These are phyloP conservation scores for Mycena kentingensis DNA, from an alignment of 768 basidiomycete genomes.

Conservation along the genomic window DNA sequence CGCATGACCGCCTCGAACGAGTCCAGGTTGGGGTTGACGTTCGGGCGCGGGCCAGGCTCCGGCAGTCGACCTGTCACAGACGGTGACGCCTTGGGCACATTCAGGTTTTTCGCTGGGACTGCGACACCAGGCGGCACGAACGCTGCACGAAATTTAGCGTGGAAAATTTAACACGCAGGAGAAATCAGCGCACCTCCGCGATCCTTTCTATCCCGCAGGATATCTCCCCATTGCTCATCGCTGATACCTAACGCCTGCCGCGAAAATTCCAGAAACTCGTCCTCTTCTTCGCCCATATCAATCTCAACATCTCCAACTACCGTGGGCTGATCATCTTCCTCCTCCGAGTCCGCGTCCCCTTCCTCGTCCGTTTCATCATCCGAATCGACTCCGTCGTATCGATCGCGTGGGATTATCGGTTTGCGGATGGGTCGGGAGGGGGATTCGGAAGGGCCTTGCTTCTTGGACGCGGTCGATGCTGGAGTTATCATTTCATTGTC, in stretches of 20 bases:
- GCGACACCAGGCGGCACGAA: slow-evolving; percentile 55
- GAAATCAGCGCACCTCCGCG: slow-evolving; percentile 70
- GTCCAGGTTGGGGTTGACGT: slow-evolving; percentile 70
- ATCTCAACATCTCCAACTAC: slow-evolving; percentile 84
- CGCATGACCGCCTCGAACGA: slow-evolving; percentile 97
- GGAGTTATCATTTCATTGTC: slow-evolving; percentile 31
- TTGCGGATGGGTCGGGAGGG: slow-evolving; percentile 67
- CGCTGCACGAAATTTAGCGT: slow-evolving; percentile 38
- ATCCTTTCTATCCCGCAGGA: slow-evolving; percentile 72
- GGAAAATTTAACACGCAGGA: neutral
- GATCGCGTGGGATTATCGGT: slow-evolving; percentile 79
- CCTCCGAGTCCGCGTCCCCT: slow-evolving; percentile 55
- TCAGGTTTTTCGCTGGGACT: slow-evolving; percentile 16
- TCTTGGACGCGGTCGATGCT: slow-evolving; percentile 18
- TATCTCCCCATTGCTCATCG: slow-evolving; percentile 88
- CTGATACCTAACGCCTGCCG: slow-evolving; percentile 87
- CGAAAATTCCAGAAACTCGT: slow-evolving; percentile 94
- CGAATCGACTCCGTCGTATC: slow-evolving; percentile 91
- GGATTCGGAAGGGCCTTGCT: slow-evolving; percentile 38
- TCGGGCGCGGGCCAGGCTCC: slow-evolving; percentile 40
- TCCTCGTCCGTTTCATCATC: slow-evolving; percentile 84
- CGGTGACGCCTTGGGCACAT: slow-evolving; percentile 5
- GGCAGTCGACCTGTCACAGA: slow-evolving; percentile 23
- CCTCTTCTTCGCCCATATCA: slow-evolving; percentile 91
- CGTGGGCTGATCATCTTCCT: slow-evolving; percentile 81